Conservation (phyloP, 2,329 filamentous ascomycete species). For the Pyrenophora teres region DNA sequence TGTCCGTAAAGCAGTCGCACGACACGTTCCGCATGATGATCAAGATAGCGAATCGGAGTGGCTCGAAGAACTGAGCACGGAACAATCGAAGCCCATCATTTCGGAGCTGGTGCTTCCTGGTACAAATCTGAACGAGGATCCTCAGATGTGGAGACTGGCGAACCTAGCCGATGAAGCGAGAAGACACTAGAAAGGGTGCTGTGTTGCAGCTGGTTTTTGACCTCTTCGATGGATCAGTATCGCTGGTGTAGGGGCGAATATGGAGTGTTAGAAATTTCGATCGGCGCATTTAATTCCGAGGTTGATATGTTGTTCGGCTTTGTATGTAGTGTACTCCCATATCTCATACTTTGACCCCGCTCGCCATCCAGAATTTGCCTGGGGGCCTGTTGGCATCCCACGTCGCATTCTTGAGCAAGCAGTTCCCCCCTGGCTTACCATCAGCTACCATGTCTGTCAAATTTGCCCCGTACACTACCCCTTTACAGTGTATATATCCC, state of each 20-base stretch:
- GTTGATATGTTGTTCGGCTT: not conserved
- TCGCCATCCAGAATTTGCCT: not conserved
- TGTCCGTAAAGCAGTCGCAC: not conserved
- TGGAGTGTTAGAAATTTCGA: too few species aligned
- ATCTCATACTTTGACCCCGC: not conserved
- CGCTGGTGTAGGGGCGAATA: too few species aligned
- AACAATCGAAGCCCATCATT: not conserved
- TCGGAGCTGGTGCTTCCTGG: conserved; percentile 6
- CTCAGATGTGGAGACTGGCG: conserved; percentile 1
- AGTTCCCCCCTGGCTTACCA: not conserved
- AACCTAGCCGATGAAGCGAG: not conserved
- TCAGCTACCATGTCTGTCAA: not conserved
- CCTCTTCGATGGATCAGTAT: too few species aligned
- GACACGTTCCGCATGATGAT: not conserved
- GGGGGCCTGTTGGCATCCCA: not conserved
- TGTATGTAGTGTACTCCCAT: not conserved
- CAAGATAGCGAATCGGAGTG: not conserved
- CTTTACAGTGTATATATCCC: not conserved
- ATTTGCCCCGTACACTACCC: not conserved
- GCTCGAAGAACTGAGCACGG: not conserved
- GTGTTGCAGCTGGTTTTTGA: too few species aligned
- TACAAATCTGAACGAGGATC: conserved; percentile 1
- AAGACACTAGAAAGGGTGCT: not conserved
- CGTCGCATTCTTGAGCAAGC: not conserved
- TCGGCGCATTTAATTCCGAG: too few species aligned